A percentile compares a stretch with the other conserved stretches of the same genome.
Conservation (phyloP, 768 basidiomycete genomes). For the Fomitopsis serialis region DNA sequence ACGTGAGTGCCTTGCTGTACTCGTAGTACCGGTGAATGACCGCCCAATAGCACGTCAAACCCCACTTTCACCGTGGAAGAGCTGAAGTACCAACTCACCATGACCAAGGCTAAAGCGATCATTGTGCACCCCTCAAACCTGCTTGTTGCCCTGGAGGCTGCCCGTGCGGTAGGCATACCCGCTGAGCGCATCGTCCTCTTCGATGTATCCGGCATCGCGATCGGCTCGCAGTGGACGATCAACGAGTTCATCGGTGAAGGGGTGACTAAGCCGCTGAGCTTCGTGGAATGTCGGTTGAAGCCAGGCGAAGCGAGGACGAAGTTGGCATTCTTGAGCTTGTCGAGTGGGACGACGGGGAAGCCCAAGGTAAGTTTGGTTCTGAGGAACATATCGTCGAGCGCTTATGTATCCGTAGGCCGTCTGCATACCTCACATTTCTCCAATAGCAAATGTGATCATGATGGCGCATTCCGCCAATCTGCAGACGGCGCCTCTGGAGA, state of each 20-base stretch:
- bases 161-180: constrained; percentile 17
- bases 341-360: constrained; percentile 71
- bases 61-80: constrained; percentile 26
- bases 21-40: not conserved
- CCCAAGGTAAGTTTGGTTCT: constrained; percentile 48
- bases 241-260: constrained; percentile 48
- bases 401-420: constrained; percentile 28
- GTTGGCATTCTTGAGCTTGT: constrained; percentile 68
- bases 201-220: constrained; percentile 15
- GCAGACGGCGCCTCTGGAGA: constrained; percentile 28
- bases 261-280: constrained; percentile 30
- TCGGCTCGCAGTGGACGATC: constrained; percentile 28
- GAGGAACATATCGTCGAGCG: not conserved
- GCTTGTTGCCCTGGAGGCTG: constrained; percentile 18
- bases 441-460: constrained; percentile 29
- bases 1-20: constrained; percentile 1
- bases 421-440: constrained; percentile 31
- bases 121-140: constrained; percentile 21
- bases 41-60: constrained; percentile 21
- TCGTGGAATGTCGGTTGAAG: constrained; percentile 44
- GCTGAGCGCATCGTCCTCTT: constrained; percentile 19
- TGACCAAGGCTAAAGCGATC: constrained; percentile 21
- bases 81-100: constrained; percentile 27
- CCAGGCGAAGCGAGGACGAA: constrained; percentile 65
- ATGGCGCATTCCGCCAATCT: constrained; percentile 37